Conservation (phyloP, 1,284 basidiomycete genomes). For the Microbotryomycetes sp. region DNA sequence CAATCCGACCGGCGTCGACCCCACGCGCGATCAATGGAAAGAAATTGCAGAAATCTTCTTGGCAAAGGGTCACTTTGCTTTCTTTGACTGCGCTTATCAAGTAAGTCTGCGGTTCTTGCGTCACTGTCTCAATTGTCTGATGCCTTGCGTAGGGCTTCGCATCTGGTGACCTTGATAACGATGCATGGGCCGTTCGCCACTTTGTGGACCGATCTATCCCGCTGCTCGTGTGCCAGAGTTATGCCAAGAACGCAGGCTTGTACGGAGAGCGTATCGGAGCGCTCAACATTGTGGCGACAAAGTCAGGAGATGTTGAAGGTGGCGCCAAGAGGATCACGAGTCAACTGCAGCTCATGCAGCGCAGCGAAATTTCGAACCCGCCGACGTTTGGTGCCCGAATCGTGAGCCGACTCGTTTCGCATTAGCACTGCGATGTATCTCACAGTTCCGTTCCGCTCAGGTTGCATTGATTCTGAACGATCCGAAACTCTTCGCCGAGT, state of each 20-base stretch:
- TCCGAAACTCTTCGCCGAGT: slow-evolving; percentile 64
- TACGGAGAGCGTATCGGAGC: slow-evolving; percentile 87
- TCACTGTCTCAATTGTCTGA: not conserved
- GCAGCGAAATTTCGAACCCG: slow-evolving; percentile 89
- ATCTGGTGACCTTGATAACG: slow-evolving; percentile 76
- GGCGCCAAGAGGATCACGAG: slow-evolving; percentile 66
- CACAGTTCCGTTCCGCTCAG: slow-evolving; percentile 42
- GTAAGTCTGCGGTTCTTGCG: slow-evolving; percentile 66
- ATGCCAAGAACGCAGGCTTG: slow-evolving; percentile 91
- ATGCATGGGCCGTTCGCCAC: slow-evolving; percentile 90
- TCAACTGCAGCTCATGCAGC: slow-evolving; percentile 77
- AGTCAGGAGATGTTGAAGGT: slow-evolving; percentile 49
- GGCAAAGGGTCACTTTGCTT: slow-evolving; percentile 72
- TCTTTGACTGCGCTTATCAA: slow-evolving; percentile 97
- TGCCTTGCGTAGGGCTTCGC: slow-evolving; percentile 46
- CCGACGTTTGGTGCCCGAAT: slow-evolving; percentile 82
- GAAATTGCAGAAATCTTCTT: slow-evolving; percentile 67
- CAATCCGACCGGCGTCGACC: slow-evolving; percentile 93
- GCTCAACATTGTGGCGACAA: slow-evolving; percentile 57
- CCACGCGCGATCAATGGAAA: slow-evolving; percentile 81
- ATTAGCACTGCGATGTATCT: not conserved
- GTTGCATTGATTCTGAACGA: slow-evolving; percentile 72
- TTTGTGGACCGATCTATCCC: slow-evolving; percentile 69
- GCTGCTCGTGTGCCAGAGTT: slow-evolving; percentile 86
- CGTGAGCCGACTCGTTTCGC: slow-evolving; percentile 46